phyloP scores from a whole-genome alignment of 768 basidiomycete genomes.

The Phanerochaete sordida region DNA sequence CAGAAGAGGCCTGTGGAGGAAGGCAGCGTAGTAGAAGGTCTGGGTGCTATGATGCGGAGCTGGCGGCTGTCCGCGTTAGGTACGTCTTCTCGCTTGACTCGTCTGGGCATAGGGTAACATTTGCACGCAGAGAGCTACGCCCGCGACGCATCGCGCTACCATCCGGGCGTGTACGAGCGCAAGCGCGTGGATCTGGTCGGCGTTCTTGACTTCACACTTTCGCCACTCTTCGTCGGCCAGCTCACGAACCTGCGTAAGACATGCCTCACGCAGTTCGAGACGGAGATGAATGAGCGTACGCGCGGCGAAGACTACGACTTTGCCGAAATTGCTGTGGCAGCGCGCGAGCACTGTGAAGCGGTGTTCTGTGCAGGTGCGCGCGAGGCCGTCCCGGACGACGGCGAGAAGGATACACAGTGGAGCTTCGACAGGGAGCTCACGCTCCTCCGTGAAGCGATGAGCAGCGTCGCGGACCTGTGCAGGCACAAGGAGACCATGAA shows the following conservation, averaged over 20 bases:
- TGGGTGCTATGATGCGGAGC: constrained; percentile 78
- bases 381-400: constrained; percentile 59
- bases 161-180: constrained; percentile 87
- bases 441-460: constrained; percentile 75
- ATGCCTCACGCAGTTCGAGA: constrained; percentile 75
- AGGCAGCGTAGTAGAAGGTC: constrained; percentile 80
- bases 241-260: constrained; percentile 93
- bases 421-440: constrained; percentile 79
- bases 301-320: constrained; percentile 85
- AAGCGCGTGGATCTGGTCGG: constrained; percentile 83
- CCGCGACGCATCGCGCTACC: constrained; percentile 94
- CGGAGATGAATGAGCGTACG: constrained; percentile 68
- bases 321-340: constrained; percentile 71
- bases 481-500: constrained; percentile 98
- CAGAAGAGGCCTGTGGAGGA: constrained; percentile 82
- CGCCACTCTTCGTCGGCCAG: constrained; percentile 89
- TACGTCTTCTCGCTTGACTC: constrained; percentile 33
- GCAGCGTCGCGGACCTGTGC: constrained; percentile 79
- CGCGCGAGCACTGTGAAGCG: constrained; percentile 55
- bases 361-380: constrained; percentile 64
- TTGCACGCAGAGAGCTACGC: constrained; percentile 74
- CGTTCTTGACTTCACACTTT: constrained; percentile 73
- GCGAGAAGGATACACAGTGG: constrained; percentile 57
- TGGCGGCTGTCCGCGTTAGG: constrained; percentile 79
- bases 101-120: background rate